Evolutionary conservation across 192 early-diverging fungal genomes (phyloP), one percentile per base, ranked within the genome.

Genomic region (Coemansia sp.): DNA sequence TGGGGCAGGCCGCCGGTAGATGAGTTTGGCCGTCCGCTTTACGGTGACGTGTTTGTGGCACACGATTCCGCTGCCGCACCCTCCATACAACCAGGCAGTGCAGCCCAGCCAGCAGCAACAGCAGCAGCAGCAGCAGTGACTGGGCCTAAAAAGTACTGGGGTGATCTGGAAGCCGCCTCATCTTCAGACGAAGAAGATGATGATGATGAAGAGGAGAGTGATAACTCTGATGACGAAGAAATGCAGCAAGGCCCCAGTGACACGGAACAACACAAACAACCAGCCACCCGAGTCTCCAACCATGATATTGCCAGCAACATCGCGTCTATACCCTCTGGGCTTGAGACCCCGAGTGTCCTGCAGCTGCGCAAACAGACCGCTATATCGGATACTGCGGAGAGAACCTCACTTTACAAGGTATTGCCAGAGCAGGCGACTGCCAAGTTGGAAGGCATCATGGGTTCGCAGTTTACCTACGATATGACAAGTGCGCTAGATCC

Each of bases 21-120:
- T 68, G 90, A 94, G 79, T 91, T 88, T 64, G 93, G 93, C 52
- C 88, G 94, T 37, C 96, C 96, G 8, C 85, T 99, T 8, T 99
- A 96, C 67, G 97, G 97, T 8, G 94, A 99, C 76, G 96, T 99
- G 9, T 98, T 96, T 87, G 93, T 93, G 5, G 85, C 64, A 2
- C 59, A 51, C 36, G 89, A 48, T 48, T 15, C 45, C 5, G 17
- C 9, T 15, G 45, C 12, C 9, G 45, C 45, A 15, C 7, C 39
- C 5, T 15, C 8, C 17, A 15, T 48, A 15, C 45, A 15, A 15
- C 11, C 14, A 15, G 45, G 4, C 3, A 15, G 45, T 15, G 14
- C 12, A 3, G 69, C 73, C 79, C 57, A 75, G 78, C 36, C 81
- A 84, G 8, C 86, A 83, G 8, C 70, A 72, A 36, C 35, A 11